Evolutionary conservation across 352 stramenopile genomes (phyloP), one percentile per base, ranked within the genome.

Genomic region (Phytophthora nicotianae): DNA sequence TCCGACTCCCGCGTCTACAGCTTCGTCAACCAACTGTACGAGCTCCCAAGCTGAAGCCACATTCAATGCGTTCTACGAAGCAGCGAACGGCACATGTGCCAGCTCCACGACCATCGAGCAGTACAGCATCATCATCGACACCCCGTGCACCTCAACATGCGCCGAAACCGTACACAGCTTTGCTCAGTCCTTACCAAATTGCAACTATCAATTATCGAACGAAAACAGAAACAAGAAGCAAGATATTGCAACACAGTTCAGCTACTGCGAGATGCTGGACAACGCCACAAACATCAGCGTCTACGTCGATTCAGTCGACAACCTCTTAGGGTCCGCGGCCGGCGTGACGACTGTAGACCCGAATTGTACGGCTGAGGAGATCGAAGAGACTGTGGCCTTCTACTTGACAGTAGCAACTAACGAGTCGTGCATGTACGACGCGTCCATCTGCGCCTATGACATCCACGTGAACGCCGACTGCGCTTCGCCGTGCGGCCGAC

Each of bases 211-310:
- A 3, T 58, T 58, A 19, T 42, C 56, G 26, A 14, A 57, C 20
- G 65, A 73, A 17, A 53, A 40, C 21, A 61, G 32, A 24, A 78
- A 78, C 58, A 78, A 78, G 58, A 74, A 78, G 59, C 13, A 67
- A 43, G 37, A 62, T 32, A 53, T 58, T 7, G 47, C 13, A 5
- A 58, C 35, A 8, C 52, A 68, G 37, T 58, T 68, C 37, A 53
- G 42, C 10, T 58, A 51, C 26, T 65, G 57, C 26, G 48, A 66
- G 5, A 50, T 48, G 40, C 24, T 66, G 33, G 11, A 56, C 33
- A 17, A 66, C 35, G 42, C 29, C 10, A 35, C 27, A 1, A 62
- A 62, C 19, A 67, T 62, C 43, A 67, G 51, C n/a, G 23, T 67
- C 5, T 62, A 48, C 50, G 37, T 50, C 23, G 41, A 45, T 40